Evolutionary conservation across 1,284 basidiomycete species (phyloP).

Genomic region (Fomitopsis palustris): DNA sequence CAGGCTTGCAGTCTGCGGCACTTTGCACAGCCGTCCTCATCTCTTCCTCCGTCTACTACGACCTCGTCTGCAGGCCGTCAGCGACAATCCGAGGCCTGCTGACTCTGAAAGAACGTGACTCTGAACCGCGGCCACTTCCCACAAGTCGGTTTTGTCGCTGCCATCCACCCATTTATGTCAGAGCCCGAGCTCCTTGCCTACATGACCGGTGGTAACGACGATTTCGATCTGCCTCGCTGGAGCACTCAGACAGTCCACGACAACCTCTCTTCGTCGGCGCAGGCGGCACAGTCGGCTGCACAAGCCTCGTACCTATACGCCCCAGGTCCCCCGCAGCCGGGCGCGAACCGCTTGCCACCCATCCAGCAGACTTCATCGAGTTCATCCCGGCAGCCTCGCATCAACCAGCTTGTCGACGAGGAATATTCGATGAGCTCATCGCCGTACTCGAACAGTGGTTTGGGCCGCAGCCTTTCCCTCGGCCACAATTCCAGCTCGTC

Average conservation of each 20-base stretch:
- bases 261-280: conserved; percentile 57
- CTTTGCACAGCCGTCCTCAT: conserved; percentile 22
- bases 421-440: conserved; percentile 43
- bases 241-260: conserved; percentile 60
- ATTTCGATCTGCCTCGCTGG: conserved; percentile 80
- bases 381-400: conserved; percentile 53
- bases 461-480: conserved; percentile 65
- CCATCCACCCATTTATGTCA: conserved; percentile 34
- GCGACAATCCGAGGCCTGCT: neutral
- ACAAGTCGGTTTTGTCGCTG: neutral
- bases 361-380: conserved; percentile 30
- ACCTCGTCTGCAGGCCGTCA: conserved; percentile 9
- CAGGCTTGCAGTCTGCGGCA: conserved; percentile 21
- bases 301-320: conserved; percentile 42
- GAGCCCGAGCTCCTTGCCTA: conserved; percentile 49
- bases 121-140: conserved; percentile 8
- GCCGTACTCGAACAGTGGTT: conserved; percentile 48
- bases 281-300: conserved; percentile 56
- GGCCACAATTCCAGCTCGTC: conserved; percentile 32
- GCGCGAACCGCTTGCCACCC: conserved; percentile 22
- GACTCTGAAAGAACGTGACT: conserved; percentile 4
- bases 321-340: conserved; percentile 36
- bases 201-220: conserved; percentile 52
- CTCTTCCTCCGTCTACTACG: conserved; percentile 15
- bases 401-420: conserved; percentile 62